Base-by-base conservation (phyloP, 352 stramenopile genomes). In the Globisporangium paddicum region DNA sequence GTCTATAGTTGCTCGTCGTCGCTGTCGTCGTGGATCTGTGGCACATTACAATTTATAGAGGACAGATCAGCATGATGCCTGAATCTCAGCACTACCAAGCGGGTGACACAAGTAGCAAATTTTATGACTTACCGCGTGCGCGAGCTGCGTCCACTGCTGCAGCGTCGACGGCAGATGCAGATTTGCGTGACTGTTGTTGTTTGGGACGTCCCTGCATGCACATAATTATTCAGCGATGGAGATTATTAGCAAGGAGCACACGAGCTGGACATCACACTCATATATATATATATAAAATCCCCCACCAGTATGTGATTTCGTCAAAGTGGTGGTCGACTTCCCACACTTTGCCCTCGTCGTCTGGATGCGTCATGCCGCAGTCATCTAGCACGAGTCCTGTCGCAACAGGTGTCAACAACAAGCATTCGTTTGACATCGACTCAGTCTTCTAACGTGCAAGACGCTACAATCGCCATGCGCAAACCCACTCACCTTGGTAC, bases 251-350 rank as follows among this genome's bases (percentile, higher is more conserved):
- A 32, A 32, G 28, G n/a, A n/a, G n/a, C n/a, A n/a, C n/a, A n/a
- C n/a, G n/a, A n/a, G n/a, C n/a, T n/a, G n/a, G n/a, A n/a, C n/a
- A n/a, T n/a, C n/a, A 25, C 45, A 19, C 19, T 57, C 21, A 21
- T 0, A 45, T 34, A n/a, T n/a, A n/a, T n/a, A n/a, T n/a, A n/a
- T n/a, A n/a, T n/a, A n/a, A 13, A n/a, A 35, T 37, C 34, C 57
- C 68, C 35, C 69, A 91, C 82, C 82, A 91, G 58, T 72, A 79
- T 32, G 69, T 82, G 42, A 91, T 40, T 38, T 81, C 66, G n/a
- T 88, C 68, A 44, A 93, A 93, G 51, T 93, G 79, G 47, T 79
- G 67, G 25, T 90, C 83, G 11, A 93, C 72, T 60, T 93, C 83
- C 81, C 81, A 93, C 32, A 90, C 71, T 25, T 74, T 69, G 38